Percentiles rank a stretch among this genome's conserved stretches.
Conservation (phyloP, 306 rosid genomes). For the Prosopis cineraria region DNA sequence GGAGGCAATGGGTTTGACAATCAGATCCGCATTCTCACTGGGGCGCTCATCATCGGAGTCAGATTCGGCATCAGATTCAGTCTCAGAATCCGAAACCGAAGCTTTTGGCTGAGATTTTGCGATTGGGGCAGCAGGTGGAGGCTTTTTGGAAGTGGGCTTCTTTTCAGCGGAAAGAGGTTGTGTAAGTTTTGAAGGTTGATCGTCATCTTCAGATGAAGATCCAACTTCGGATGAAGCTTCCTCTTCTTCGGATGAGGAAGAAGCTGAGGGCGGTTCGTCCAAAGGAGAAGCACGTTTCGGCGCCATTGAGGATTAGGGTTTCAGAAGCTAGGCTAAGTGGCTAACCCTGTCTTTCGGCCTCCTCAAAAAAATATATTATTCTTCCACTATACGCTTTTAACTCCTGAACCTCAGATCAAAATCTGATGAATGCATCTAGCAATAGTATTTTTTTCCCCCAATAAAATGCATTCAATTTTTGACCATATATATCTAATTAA, state of each 20-base stretch:
- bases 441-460: too few relatives aligned
- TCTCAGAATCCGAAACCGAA: slow-evolving; percentile 47
- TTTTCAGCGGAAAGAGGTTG: slow-evolving; percentile 23
- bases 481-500: too few relatives aligned
- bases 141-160: slow-evolving; percentile 35
- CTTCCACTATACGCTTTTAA: too few relatives aligned
- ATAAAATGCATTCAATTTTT: too few relatives aligned
- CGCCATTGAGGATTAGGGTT: slow-evolving; percentile 55
- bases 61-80: slow-evolving; percentile 53
- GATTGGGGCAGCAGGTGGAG: slow-evolving; percentile 25
- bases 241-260: slow-evolving; percentile 39
- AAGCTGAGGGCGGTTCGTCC: slow-evolving; percentile 74
- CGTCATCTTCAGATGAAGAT: slow-evolving; percentile 29
- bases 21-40: neutral
- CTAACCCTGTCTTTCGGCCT: rapidly evolving
- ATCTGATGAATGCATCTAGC: too few relatives aligned
- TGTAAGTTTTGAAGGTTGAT: slow-evolving; percentile 8
- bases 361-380: too few relatives aligned
- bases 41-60: slow-evolving; percentile 34
- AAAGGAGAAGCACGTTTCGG: slow-evolving; percentile 66
- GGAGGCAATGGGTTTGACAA: slow-evolving; percentile 48
- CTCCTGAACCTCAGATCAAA: too few relatives aligned
- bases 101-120: slow-evolving; percentile 25
- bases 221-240: slow-evolving; percentile 39
- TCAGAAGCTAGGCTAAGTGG: neutral